Percentiles rank a stretch among this genome's conserved stretches.
Evolutionary conservation across 2,329 filamentous ascomycete species (phyloP).

Genomic region (Colletotrichum sp.): DNA sequence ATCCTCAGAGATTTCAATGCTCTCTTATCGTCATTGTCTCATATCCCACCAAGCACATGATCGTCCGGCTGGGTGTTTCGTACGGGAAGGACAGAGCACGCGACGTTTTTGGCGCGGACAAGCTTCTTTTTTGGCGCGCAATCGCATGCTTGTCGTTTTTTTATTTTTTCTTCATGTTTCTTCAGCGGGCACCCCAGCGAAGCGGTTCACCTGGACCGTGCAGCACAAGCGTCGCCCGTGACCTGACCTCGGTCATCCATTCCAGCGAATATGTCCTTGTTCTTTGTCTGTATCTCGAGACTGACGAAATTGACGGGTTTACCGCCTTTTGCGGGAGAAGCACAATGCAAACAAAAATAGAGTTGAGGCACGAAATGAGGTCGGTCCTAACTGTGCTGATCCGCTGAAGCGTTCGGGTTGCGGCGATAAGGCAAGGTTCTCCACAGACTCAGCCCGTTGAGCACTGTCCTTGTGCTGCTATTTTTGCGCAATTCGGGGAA

Average conservation of each 20-base stretch:
- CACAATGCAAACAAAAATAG: rapidly evolving
- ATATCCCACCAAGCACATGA: background rate
- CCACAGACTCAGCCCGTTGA: background rate
- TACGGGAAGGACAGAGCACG: background rate
- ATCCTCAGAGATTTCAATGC: background rate
- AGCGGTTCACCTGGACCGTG: background rate
- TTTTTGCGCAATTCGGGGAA: background rate
- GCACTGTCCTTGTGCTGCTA: background rate
- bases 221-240: background rate
- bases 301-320: background rate
- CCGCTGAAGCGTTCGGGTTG: background rate
- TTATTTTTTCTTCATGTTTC: background rate
- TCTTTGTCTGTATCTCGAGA: background rate
- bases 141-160: background rate
- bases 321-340: background rate
- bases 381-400: background rate
- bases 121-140: background rate
- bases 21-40: background rate
- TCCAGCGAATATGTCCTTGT: background rate
- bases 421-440: background rate
- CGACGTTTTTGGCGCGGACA: background rate
- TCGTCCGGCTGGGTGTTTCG: background rate
- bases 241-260: background rate
- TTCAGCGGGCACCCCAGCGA: background rate
- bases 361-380: background rate